Evolutionary conservation across 371 early-diverging fungal genomes (phyloP).

Genomic region (Mortierella sp.): DNA sequence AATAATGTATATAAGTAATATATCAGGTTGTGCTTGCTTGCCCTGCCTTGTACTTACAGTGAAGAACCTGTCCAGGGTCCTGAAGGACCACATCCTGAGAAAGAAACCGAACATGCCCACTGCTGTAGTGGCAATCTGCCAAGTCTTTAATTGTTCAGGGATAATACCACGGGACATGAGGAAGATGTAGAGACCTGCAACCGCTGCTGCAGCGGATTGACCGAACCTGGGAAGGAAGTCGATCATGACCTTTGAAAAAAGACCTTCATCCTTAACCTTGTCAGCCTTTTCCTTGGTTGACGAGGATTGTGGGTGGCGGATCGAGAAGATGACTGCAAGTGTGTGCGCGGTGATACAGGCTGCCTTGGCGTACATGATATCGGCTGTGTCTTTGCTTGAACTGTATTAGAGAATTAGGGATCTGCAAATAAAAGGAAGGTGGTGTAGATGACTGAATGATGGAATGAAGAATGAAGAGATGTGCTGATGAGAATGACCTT

Average conservation of each 20-base stretch:
- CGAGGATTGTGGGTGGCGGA: slow-evolving; percentile 38
- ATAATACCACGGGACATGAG: slow-evolving; percentile 30
- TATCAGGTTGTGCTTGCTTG: too few species aligned
- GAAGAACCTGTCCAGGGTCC: slow-evolving; percentile 43
- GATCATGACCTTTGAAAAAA: slow-evolving; percentile 26
- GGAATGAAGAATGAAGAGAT: too few species aligned
- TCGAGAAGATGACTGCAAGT: slow-evolving; percentile 28
- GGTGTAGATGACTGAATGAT: not conserved
- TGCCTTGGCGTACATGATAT: slow-evolving; percentile 35
- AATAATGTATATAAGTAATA: too few species aligned
- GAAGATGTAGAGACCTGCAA: slow-evolving; percentile 22
- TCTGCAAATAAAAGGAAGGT: not conserved
- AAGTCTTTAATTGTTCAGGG: slow-evolving; percentile 20
- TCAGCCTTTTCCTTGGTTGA: slow-evolving; percentile 32
- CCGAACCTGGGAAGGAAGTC: slow-evolving; percentile 16
- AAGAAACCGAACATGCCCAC: slow-evolving; percentile 26
- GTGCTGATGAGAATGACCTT: too few species aligned
- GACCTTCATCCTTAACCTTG: slow-evolving; percentile 48
- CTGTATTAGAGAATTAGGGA: too few species aligned
- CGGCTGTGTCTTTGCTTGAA: not conserved
- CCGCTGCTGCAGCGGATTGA: slow-evolving; percentile 14
- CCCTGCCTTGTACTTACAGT: slow-evolving; percentile 23
- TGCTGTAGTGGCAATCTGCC: slow-evolving; percentile 27
- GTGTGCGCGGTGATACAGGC: slow-evolving; percentile 35
- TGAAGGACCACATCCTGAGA: slow-evolving; percentile 37